Evolutionary conservation across 345 rosid genomes (phyloP).

Genomic region (Streptanthus diversifolius): DNA sequence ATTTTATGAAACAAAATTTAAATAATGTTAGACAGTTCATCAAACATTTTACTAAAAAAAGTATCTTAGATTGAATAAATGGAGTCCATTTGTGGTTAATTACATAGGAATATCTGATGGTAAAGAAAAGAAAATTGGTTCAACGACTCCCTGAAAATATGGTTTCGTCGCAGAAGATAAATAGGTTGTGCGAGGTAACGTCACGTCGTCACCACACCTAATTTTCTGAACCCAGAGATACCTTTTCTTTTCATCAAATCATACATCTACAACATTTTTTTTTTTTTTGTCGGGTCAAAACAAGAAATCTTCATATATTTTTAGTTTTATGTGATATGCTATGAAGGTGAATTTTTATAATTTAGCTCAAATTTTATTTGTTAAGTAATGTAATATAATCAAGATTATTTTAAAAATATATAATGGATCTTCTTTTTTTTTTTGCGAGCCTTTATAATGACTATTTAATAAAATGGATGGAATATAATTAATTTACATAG

Average conservation of each 20-base stretch:
- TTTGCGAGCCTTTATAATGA: not conserved
- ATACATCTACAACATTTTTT: not conserved
- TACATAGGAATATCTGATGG: not conserved
- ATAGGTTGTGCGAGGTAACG: conserved; percentile 6
- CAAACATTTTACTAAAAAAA: not conserved
- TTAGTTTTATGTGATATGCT: not conserved
- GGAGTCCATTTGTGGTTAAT: not conserved
- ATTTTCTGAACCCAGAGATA: not conserved
- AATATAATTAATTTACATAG: not conserved
- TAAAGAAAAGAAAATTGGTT: conserved; percentile 6
- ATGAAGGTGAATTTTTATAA: not conserved
- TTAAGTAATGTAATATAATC: not conserved
- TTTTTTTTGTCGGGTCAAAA: conserved; percentile 29
- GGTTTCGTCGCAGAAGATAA: conserved; percentile 12
- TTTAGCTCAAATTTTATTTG: not conserved
- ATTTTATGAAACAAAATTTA: not conserved
- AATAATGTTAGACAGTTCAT: not conserved
- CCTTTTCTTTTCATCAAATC: conserved; percentile 9
- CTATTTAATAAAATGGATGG: not conserved
- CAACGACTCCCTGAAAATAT: conserved; percentile 7
- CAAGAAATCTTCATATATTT: not conserved
- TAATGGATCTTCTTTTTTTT: not conserved
- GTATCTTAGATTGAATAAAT: not conserved
- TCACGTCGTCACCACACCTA: conserved; percentile 16
- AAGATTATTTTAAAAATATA: not conserved